Conservation (phyloP, 148 eudicot species). For the Arctostaphylos glauca region DNA sequence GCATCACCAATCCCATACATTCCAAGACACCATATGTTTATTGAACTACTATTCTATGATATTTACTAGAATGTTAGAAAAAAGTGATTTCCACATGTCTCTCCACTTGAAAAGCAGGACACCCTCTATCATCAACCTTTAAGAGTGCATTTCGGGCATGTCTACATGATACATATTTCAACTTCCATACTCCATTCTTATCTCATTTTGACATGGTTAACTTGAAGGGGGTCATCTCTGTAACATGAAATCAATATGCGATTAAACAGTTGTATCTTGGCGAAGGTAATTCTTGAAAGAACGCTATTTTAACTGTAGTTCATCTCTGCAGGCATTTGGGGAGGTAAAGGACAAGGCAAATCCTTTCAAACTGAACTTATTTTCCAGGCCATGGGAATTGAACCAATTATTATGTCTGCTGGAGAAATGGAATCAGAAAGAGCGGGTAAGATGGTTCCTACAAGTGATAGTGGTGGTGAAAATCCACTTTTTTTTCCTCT, state of each 20-base stretch:
- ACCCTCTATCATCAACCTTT: neutral
- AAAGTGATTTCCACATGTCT: neutral
- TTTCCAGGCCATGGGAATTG: slow-evolving; percentile 85
- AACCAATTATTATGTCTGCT: slow-evolving; percentile 95
- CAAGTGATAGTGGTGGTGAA: neutral
- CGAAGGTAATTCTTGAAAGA: neutral
- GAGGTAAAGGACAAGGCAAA: slow-evolving; percentile 99
- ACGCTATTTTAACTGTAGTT: neutral
- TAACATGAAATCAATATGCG: neutral
- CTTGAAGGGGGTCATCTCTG: neutral
- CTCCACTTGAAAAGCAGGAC: neutral
- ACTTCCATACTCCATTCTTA: neutral
- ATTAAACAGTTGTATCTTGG: neutral
- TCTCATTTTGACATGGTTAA: neutral
- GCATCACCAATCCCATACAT: neutral
- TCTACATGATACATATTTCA: neutral
- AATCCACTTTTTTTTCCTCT: slow-evolving; percentile 11
- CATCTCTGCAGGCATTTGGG: slow-evolving; percentile 75
- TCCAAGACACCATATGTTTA: neutral
- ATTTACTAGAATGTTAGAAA: neutral
- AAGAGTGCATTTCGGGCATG: neutral
- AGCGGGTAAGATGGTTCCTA: slow-evolving; percentile 58
- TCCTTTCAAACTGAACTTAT: slow-evolving; percentile 95
- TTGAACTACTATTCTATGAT: neutral
- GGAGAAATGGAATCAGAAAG: slow-evolving; percentile 97